Conservation (phyloP, 1,139 yeast genomes). For the Debaryomycetaceae sp. region DNA sequence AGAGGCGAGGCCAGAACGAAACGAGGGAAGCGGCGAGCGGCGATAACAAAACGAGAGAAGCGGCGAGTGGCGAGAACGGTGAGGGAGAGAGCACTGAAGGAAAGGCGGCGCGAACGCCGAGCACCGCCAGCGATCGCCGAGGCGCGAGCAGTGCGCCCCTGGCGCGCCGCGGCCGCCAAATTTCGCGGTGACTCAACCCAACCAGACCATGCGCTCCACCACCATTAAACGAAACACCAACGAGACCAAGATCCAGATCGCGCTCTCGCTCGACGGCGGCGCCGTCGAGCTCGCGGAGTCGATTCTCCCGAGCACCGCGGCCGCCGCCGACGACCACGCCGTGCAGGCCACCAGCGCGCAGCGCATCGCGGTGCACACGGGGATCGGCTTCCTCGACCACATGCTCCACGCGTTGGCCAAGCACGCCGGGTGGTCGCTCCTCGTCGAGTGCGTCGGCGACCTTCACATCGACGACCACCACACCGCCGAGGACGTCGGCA, state of each 20-base stretch:
- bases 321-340: slow-evolving; percentile 49
- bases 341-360: slow-evolving; percentile 62
- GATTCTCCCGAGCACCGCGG: slow-evolving; percentile 34
- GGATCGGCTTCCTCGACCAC: slow-evolving; percentile 93
- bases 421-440: slow-evolving; percentile 93
- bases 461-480: slow-evolving; percentile 96
- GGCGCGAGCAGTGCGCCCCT: no score
- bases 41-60: no score
- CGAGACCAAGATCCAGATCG: slow-evolving; percentile 90
- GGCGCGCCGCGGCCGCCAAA: slow-evolving; percentile 1
- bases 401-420: slow-evolving; percentile 97
- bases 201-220: slow-evolving; percentile 30
- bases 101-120: no score
- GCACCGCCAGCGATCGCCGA: no score
- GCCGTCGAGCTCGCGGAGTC: slow-evolving; percentile 54
- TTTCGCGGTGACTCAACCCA: slow-evolving; percentile 2
- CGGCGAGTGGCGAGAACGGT: no score
- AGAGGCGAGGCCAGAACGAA: no score
- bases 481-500: slow-evolving; percentile 92
- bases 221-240: slow-evolving; percentile 71
- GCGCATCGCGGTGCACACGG: slow-evolving; percentile 76
- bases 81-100: no score
- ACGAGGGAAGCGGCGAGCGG: no score
- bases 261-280: slow-evolving; percentile 84
- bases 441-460: slow-evolving; percentile 89